Evolutionary conservation across 2,329 filamentous ascomycete species (phyloP).

Genomic region (Botrytis fabae): DNA sequence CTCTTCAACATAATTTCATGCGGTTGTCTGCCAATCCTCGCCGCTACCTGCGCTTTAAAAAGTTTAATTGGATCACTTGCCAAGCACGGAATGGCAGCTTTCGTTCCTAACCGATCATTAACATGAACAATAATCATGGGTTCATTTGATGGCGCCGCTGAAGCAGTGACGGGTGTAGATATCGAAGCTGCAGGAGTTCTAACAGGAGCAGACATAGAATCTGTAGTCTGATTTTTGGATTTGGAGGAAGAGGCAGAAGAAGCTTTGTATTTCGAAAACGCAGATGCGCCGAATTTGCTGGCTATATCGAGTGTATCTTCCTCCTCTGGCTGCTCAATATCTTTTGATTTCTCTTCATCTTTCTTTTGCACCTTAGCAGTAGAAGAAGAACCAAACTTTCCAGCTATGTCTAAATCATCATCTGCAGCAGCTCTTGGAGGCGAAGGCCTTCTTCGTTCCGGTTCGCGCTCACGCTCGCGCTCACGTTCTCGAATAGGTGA

Average conservation of each 20-base stretch:
- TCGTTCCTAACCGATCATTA: constrained; percentile 95
- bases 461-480: constrained; percentile 43
- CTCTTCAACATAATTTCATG: constrained; percentile 90
- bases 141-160: constrained; percentile 48
- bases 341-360: constrained; percentile 22
- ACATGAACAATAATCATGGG: constrained; percentile 93
- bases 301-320: constrained; percentile 21
- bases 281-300: constrained; percentile 22
- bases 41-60: constrained; percentile 90
- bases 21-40: constrained; percentile 81
- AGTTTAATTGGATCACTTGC: constrained; percentile 79
- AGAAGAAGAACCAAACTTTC: constrained; percentile 37
- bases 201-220: constrained; percentile 29
- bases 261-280: constrained; percentile 19
- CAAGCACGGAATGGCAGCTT: constrained; percentile 87
- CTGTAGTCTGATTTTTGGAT: neutral
- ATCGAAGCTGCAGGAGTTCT: constrained; percentile 30
- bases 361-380: neutral
- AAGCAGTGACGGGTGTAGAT: constrained; percentile 23
- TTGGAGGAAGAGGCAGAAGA: constrained; percentile 2
- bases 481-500: constrained; percentile 41
- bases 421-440: constrained; percentile 39
- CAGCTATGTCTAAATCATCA: constrained; percentile 39
- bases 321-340: constrained; percentile 5
- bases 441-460: constrained; percentile 52